phyloP scores from a whole-genome alignment of 495 filamentous ascomycete species.

The Aspergillus bertholletiae region DNA sequence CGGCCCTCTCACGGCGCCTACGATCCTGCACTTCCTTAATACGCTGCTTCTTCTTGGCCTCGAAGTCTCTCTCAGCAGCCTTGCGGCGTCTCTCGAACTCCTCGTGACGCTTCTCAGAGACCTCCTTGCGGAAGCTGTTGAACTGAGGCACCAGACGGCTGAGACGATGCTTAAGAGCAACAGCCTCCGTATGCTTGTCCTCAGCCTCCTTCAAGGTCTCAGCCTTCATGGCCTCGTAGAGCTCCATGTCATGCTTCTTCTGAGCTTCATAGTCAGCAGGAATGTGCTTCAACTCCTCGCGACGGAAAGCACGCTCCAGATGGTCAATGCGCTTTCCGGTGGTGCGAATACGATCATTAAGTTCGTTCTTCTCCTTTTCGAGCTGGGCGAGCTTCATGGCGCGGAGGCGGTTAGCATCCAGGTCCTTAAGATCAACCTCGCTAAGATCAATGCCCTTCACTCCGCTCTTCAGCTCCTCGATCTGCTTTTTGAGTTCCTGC shows the following conservation, averaged over 20 bases:
- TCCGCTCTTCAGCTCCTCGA: conserved; percentile 90
- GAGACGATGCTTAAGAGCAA: conserved; percentile 89
- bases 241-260: conserved; percentile 71
- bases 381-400: conserved; percentile 92
- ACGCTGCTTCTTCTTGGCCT: conserved; percentile 82
- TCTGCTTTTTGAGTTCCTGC: conserved; percentile 91
- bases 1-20: conserved; percentile 67
- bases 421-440: conserved; percentile 74
- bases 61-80: conserved; percentile 82
- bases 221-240: conserved; percentile 73
- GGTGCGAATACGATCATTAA: conserved; percentile 82
- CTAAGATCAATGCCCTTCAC: conserved; percentile 75
- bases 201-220: conserved; percentile 77
- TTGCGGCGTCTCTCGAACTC: conserved; percentile 93
- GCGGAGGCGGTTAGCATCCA: conserved; percentile 85
- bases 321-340: conserved; percentile 97
- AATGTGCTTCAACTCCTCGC: conserved; percentile 91
- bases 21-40: conserved; percentile 78
- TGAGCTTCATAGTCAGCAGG: conserved; percentile 82
- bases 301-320: conserved; percentile 91
- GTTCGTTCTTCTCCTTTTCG: conserved; percentile 94
- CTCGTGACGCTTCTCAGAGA: conserved; percentile 82
- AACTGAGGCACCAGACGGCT: conserved; percentile 75
- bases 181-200: conserved; percentile 82
- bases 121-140: conserved; percentile 72